Evolutionary conservation across 345 rosid species (phyloP).

Genomic region (Microcos paniculata): DNA sequence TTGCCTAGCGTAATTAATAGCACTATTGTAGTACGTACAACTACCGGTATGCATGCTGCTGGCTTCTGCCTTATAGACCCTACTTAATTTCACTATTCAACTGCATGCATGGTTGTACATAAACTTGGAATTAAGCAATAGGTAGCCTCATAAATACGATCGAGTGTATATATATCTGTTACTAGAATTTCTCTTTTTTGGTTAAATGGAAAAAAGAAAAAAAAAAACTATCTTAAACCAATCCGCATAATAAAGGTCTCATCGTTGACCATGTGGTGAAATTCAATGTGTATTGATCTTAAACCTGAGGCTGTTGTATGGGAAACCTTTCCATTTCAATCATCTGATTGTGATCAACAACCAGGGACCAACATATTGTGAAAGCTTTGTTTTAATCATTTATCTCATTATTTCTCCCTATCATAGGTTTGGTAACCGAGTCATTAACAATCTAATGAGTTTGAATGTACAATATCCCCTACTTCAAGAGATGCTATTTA

Average conservation of each 20-base stretch:
- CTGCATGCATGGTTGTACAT: neutral
- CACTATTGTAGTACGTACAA: neutral
- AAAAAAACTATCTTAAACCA: neutral
- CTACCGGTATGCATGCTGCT: neutral
- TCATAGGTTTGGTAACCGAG: neutral
- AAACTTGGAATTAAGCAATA: neutral
- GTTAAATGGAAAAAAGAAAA: neutral
- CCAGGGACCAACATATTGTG: conserved; percentile 4
- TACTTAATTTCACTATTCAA: neutral
- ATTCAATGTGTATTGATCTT: neutral
- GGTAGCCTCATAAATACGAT: no score
- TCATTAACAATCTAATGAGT: neutral
- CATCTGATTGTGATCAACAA: neutral
- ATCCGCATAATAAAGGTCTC: no score
- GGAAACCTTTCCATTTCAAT: neutral
- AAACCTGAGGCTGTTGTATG: neutral
- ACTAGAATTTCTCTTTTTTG: neutral
- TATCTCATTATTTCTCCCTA: neutral
- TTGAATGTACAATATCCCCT: no score
- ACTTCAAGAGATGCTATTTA: no score
- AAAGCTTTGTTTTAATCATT: neutral
- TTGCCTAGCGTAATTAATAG: neutral
- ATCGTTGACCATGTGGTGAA: neutral
- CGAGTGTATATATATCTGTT: neutral
- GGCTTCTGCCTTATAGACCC: no score